Percentiles rank a stretch among this genome's conserved stretches.
Evolutionary conservation across 78 protist species (phyloP).

Genomic region (Goniomonas avonlea): DNA sequence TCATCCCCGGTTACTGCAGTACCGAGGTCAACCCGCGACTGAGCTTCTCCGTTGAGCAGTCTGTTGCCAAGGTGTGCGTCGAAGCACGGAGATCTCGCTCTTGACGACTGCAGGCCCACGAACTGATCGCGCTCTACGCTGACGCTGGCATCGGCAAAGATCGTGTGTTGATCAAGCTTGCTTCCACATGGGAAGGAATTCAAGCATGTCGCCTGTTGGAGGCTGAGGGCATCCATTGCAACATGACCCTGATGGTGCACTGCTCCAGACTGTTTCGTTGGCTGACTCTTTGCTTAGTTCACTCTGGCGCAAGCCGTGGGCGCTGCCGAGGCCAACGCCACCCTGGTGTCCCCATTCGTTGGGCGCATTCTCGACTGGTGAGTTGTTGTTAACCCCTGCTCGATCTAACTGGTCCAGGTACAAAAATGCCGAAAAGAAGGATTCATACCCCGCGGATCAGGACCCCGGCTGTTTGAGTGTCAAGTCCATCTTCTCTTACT

Average conservation of each 20-base stretch:
- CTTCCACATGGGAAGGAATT: conserved; percentile 96
- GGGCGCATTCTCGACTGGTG: conserved; percentile 87
- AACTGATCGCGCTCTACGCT: conserved; percentile 73
- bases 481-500: conserved; percentile 70
- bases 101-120: conserved; percentile 1
- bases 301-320: conserved; percentile 64
- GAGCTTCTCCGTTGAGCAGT: conserved; percentile 77
- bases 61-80: conserved; percentile 84
- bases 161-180: conserved; percentile 84
- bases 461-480: conserved; percentile 91
- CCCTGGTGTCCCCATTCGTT: conserved; percentile 92
- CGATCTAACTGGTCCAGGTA: background rate
- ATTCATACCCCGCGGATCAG: conserved; percentile 35
- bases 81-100: too few relatives aligned
- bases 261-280: conserved; percentile 37
- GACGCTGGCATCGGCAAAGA: conserved; percentile 67
- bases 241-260: conserved; percentile 84
- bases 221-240: conserved; percentile 84
- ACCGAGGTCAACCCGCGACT: conserved; percentile 91
- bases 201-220: conserved; percentile 79
- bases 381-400: too few relatives aligned
- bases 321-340: conserved; percentile 82
- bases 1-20: conserved; percentile 89
- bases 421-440: conserved; percentile 25
- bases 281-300: background rate